Percentiles rank a stretch among this genome's conserved stretches.
Evolutionary conservation across 768 basidiomycete genomes (phyloP).

Genomic region (Hygrocybe punicea): DNA sequence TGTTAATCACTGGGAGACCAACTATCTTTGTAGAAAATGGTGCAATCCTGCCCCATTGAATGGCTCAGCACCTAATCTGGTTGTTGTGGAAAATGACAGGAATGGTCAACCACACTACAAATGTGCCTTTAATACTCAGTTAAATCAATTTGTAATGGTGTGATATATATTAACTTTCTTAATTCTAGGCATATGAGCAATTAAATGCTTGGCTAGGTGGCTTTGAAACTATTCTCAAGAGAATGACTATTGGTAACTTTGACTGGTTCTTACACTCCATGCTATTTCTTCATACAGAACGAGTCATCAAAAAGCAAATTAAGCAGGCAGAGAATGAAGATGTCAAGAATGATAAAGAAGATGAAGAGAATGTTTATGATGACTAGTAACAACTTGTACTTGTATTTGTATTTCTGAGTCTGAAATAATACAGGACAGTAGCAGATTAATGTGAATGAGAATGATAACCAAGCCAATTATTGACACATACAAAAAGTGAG

Average conservation of each 20-base stretch:
- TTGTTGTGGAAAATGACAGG: constrained; percentile 19
- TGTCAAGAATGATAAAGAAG: too few species aligned
- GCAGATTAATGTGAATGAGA: too few species aligned
- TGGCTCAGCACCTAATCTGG: constrained; percentile 32
- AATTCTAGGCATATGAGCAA: constrained; percentile 28
- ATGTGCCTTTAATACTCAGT: constrained; percentile 7
- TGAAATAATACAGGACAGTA: too few species aligned
- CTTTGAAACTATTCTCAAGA: constrained; percentile 29
- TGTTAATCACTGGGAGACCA: too few species aligned
- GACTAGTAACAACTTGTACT: too few species aligned
- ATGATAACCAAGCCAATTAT: too few species aligned
- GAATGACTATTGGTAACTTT: constrained; percentile 13
- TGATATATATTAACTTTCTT: neutral
- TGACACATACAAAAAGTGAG: too few species aligned
- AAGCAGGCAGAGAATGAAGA: too few species aligned
- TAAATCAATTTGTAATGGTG: neutral
- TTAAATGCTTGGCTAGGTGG: constrained; percentile 34
- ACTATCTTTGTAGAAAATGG: neutral
- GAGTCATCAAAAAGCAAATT: neutral
- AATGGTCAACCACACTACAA: constrained; percentile 19
- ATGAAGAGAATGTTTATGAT: too few species aligned
- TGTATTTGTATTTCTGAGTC: too few species aligned
- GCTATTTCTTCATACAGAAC: neutral
- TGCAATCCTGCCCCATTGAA: constrained; percentile 23
- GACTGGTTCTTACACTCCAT: too few species aligned